Evolutionary conservation across 176 grass and related monocot genomes (phyloP).

Genomic region (Oryza glaberrima): DNA sequence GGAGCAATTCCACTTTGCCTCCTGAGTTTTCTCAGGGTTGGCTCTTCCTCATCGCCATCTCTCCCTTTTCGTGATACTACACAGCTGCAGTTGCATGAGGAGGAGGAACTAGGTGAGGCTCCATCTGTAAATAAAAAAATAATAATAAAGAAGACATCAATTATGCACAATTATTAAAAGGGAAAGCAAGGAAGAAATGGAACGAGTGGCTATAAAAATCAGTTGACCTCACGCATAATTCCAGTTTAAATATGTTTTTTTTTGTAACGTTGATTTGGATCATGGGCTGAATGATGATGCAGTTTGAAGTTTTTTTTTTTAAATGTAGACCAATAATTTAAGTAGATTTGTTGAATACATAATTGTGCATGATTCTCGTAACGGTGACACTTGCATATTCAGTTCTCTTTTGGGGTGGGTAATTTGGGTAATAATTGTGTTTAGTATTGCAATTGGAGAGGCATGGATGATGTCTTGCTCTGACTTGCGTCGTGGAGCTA

Average conservation of each 20-base stretch:
- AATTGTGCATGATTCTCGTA: not conserved
- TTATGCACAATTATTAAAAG: slow-evolving; percentile 39
- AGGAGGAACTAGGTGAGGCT: slow-evolving; percentile 9
- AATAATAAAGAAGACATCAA: not conserved
- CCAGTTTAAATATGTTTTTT: not conserved
- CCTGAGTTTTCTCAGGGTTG: slow-evolving; percentile 17
- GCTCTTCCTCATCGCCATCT: not conserved
- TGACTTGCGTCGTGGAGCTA: not conserved
- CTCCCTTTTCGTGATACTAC: slow-evolving; percentile 1
- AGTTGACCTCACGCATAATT: slow-evolving; percentile 37
- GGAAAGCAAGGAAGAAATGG: not conserved
- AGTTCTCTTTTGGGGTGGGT: not conserved
- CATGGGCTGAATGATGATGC: not conserved
- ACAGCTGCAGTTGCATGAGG: not conserved
- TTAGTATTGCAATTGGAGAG: slow-evolving; percentile 15
- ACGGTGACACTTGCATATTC: not conserved
- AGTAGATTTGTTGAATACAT: not conserved
- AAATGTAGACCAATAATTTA: not conserved
- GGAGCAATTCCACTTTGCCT: slow-evolving; percentile 53
- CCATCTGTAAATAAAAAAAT: not conserved
- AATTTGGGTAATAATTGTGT: slow-evolving; percentile 22
- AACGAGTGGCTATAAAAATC: not conserved
- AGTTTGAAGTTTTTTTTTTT: not conserved
- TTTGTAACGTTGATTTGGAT: not conserved
- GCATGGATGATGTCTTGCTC: not conserved